These are phyloP conservation scores for Cyphellophora attinorum DNA, from an alignment of 2,329 filamentous ascomycete species.

Conservation along the genomic window DNA sequence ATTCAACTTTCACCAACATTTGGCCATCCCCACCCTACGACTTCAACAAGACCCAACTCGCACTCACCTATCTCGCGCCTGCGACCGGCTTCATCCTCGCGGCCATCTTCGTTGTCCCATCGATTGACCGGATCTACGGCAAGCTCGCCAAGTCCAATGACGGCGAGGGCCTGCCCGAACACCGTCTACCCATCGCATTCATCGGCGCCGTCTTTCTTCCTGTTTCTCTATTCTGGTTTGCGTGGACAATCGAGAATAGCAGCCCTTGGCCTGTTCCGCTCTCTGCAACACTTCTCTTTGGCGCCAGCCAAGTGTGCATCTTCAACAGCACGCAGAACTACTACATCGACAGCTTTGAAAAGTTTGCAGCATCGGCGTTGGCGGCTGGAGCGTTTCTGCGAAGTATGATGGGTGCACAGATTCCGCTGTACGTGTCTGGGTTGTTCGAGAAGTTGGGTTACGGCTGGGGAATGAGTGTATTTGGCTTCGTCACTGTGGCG, in stretches of 20 bases:
- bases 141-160: slow-evolving; percentile 2
- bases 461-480: slow-evolving; percentile 26
- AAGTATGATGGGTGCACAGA: slow-evolving; percentile 28
- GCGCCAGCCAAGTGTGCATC: slow-evolving; percentile 21
- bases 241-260: slow-evolving; percentile 24
- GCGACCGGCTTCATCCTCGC: slow-evolving; percentile 43
- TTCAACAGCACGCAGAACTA: slow-evolving; percentile 20
- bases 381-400: slow-evolving; percentile 32
- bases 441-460: slow-evolving; percentile 27
- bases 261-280: slow-evolving; percentile 33
- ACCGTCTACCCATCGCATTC: slow-evolving; percentile 26
- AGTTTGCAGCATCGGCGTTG: slow-evolving; percentile 29
- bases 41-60: slow-evolving; percentile 37
- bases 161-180: slow-evolving; percentile 29
- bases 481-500: slow-evolving; percentile 26
- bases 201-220: slow-evolving; percentile 30
- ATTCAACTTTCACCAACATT: slow-evolving; percentile 31
- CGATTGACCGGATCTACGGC: slow-evolving; percentile 30
- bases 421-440: slow-evolving; percentile 24
- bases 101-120: slow-evolving; percentile 19
- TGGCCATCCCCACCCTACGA: slow-evolving; percentile 43
- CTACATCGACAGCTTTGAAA: slow-evolving; percentile 21
- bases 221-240: slow-evolving; percentile 35
- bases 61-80: slow-evolving; percentile 47
- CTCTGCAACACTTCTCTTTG: slow-evolving; percentile 30